Conservation (phyloP, 2,329 filamentous ascomycete genomes). For the Hypoxylon sp. region DNA sequence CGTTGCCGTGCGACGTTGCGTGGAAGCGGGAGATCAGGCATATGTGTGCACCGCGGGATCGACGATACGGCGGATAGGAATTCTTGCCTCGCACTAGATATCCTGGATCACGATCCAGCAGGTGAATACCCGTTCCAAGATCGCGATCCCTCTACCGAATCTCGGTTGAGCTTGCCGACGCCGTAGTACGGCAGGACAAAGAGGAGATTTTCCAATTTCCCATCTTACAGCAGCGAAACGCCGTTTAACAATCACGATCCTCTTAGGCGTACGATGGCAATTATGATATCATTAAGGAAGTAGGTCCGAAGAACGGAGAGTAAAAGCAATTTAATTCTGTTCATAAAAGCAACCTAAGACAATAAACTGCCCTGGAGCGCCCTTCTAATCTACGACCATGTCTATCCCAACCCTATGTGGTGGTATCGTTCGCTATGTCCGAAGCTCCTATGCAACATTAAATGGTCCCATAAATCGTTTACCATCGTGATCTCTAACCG, state of each 20-base stretch:
- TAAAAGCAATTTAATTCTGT: slow-evolving; percentile 3
- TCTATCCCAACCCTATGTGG: slow-evolving; percentile 23
- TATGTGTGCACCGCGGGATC: slow-evolving; percentile 24
- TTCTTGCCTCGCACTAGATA: slow-evolving; percentile 1
- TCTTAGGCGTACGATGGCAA: slow-evolving; percentile 8
- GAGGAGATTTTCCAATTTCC: not conserved
- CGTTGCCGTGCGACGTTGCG: slow-evolving; percentile 34
- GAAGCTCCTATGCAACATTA: slow-evolving; percentile 26
- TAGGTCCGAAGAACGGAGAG: not conserved
- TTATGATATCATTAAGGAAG: slow-evolving; percentile 16
- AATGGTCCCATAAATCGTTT: slow-evolving; percentile 26
- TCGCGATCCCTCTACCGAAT: slow-evolving; percentile 3
- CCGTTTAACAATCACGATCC: slow-evolving; percentile 33
- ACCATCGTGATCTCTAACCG: slow-evolving; percentile 16
- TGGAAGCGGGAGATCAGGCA: not conserved
- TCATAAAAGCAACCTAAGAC: slow-evolving; percentile 19
- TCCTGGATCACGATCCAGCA: slow-evolving; percentile 13
- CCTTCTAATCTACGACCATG: slow-evolving; percentile 2
- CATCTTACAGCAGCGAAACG: slow-evolving; percentile 1
- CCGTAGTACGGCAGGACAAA: slow-evolving; percentile 4
- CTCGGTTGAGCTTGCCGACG: not conserved
- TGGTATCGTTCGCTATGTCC: slow-evolving; percentile 42
- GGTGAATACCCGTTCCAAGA: not conserved
- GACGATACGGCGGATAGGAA: slow-evolving; percentile 15
- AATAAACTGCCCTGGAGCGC: not conserved